These are phyloP conservation scores for Pittosporum tobira DNA, from an alignment of 129 eudicot species.

Conservation along the genomic window DNA sequence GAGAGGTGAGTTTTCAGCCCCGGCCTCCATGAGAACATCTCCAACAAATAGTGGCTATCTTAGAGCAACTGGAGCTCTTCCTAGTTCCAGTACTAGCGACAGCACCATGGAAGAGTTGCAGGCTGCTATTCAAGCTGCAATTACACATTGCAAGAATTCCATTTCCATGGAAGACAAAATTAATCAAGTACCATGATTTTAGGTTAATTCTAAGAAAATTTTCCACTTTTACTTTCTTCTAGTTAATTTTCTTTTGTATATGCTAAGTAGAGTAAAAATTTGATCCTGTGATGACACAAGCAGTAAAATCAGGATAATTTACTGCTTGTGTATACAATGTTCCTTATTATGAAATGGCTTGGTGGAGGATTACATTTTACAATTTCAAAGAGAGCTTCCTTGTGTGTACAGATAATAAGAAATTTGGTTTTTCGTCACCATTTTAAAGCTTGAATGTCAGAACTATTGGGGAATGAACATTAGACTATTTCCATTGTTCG, in stretches of 20 bases:
- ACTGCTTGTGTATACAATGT: too few species aligned
- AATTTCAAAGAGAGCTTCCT: neutral
- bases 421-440: neutral
- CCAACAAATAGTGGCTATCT: conserved; percentile 74
- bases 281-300: too few species aligned
- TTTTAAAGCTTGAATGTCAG: neutral
- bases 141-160: conserved; percentile 93
- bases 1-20: conserved; percentile 72
- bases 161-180: conserved; percentile 44
- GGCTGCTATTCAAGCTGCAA: conserved; percentile 94
- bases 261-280: too few species aligned
- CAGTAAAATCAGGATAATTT: too few species aligned
- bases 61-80: conserved; percentile 29
- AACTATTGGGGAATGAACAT: neutral
- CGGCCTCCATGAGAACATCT: conserved; percentile 70
- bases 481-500: neutral
- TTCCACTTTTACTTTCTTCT: too few species aligned
- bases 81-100: conserved; percentile 45
- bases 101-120: conserved; percentile 92
- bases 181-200: conserved; percentile 18
- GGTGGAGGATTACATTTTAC: neutral
- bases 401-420: neutral
- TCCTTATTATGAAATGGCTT: neutral
- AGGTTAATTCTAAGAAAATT: neutral
- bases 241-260: too few species aligned